Conservation (phyloP, 2,329 filamentous ascomycete species). For the Cyclaneusma minus region DNA sequence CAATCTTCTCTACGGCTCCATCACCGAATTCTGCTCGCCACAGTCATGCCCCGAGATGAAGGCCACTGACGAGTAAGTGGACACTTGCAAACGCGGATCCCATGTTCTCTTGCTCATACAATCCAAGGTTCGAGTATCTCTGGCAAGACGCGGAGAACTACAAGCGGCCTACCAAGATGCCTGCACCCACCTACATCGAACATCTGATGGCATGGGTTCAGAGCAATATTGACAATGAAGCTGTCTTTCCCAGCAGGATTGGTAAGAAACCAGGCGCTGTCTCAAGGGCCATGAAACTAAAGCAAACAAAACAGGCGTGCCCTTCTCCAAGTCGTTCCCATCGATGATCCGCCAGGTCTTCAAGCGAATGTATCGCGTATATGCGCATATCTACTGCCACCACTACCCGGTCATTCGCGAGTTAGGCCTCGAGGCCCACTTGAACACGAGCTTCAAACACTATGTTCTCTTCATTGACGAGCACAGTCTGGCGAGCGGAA, state of each 20-base stretch:
- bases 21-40: slow-evolving; percentile 97
- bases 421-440: slow-evolving; percentile 85
- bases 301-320: slow-evolving; percentile 53
- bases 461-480: slow-evolving; percentile 98
- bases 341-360: slow-evolving; percentile 86
- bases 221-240: slow-evolving; percentile 86
- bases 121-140: slow-evolving; percentile 78
- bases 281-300: too few species aligned
- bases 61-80: slow-evolving; percentile 83
- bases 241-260: slow-evolving; percentile 86
- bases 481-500: slow-evolving; percentile 78
- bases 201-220: slow-evolving; percentile 97
- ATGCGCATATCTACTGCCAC: slow-evolving; percentile 99
- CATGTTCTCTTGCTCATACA: slow-evolving; percentile 3
- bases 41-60: slow-evolving; percentile 99
- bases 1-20: slow-evolving; percentile 95
- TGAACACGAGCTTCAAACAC: slow-evolving; percentile 99
- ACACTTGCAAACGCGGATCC: not conserved
- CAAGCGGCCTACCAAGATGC: slow-evolving; percentile 95
- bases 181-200: slow-evolving; percentile 93
- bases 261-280: slow-evolving; percentile 29
- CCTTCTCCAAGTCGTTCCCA: slow-evolving; percentile 87
- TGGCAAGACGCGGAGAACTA: slow-evolving; percentile 95
- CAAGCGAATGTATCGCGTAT: slow-evolving; percentile 97
- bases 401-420: slow-evolving; percentile 96